Percentiles rank a stretch among this genome's conserved stretches.
These are phyloP conservation scores for Wickerhamiella bombiphila DNA, from an alignment of 805 yeast genomes.

Conservation along the genomic window DNA sequence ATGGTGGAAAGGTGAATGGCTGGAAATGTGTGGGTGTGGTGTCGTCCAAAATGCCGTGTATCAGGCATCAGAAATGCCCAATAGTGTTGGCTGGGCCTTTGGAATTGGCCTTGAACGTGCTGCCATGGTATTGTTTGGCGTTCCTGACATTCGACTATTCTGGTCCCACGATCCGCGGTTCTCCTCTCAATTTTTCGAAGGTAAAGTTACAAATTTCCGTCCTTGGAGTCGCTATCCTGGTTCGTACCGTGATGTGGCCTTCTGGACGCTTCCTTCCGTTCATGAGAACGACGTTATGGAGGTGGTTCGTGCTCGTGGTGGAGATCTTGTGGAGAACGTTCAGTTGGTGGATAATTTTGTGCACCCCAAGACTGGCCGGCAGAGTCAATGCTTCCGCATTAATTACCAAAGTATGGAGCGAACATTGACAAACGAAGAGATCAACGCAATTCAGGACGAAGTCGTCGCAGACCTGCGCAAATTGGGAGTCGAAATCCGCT, in stretches of 20 bases:
- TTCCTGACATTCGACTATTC: conserved; percentile 86
- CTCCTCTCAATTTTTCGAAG: conserved; percentile 50
- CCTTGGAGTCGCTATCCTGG: conserved; percentile 91
- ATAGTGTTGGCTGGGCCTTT: conserved; percentile 87
- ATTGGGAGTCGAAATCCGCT: conserved; percentile 46
- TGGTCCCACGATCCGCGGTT: conserved; percentile 82
- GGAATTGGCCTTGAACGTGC: conserved; percentile 90
- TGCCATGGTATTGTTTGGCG: conserved; percentile 89
- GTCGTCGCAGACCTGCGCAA: conserved; percentile 45
- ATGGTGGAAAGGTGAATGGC: conserved; percentile 98
- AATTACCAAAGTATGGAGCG: conserved; percentile 95
- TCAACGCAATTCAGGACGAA: conserved; percentile 54
- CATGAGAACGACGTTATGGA: conserved; percentile 94
- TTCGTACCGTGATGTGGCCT: conserved; percentile 72
- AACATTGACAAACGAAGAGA: conserved; percentile 70
- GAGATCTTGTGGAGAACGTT: conserved; percentile 82
- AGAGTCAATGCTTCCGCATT: conserved; percentile 75
- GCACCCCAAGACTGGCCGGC: conserved; percentile 68
- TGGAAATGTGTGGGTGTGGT: conserved; percentile 95
- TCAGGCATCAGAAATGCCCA: conserved; percentile 48
- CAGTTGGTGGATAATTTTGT: conserved; percentile 61
- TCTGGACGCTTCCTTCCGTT: conserved; percentile 53
- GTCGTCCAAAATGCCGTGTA: conserved; percentile 68
- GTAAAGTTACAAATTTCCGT: conserved; percentile 53
- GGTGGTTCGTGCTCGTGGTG: conserved; percentile 63